Base-by-base conservation (phyloP, 768 basidiomycete genomes). In the Albatrellus ellisii region DNA sequence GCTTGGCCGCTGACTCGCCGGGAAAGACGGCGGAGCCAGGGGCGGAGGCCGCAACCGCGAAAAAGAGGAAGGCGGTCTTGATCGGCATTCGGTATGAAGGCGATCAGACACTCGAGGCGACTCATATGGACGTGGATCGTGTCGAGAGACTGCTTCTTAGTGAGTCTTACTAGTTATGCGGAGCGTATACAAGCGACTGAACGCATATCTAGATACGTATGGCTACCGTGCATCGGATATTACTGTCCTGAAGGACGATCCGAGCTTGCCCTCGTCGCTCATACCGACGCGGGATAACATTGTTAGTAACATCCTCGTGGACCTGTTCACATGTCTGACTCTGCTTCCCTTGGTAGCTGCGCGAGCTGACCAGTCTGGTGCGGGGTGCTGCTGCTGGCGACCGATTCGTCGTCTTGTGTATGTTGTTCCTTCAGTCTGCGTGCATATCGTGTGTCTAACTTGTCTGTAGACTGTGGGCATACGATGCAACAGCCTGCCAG, bases 381-480 rank as follows among this genome's bases (percentile, higher is more conserved):
- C 1, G 15, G 6, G 47, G 43, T 31, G 55, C 48, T 1, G 43
- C 41, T 14, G 15, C 47, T 2, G 57, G 52, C 20, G 58, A 59
- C 35, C 46, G 20, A 18, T 49, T 55, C 14, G 46, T 39, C 6
- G 54, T 59, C 24, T 42, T 54, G 17, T 59, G 58, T 59, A 27
- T 7, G 56, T 42, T 14, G 9, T 21, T 25, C n/a, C 4, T 15
- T 8, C n/a, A n/a, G n/a, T n/a, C n/a, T 12, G 11, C 10, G 11
- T 15, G n/a, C 17, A 4, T 10, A 1, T 2, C 34, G 26, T 11
- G 9, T 11, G 22, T 33, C n/a, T n/a, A n/a, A n/a, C 9, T 26
- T n/a, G n/a, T n/a, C n/a, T n/a, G n/a, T n/a, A 57, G 56, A 47
- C 18, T 50, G 53, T 3, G 56, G 56, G 1, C 54, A 57, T 22